These are phyloP conservation scores for Tetrapisispora iriomotensis DNA, from an alignment of 805 yeast genomes.

Conservation along the genomic window DNA sequence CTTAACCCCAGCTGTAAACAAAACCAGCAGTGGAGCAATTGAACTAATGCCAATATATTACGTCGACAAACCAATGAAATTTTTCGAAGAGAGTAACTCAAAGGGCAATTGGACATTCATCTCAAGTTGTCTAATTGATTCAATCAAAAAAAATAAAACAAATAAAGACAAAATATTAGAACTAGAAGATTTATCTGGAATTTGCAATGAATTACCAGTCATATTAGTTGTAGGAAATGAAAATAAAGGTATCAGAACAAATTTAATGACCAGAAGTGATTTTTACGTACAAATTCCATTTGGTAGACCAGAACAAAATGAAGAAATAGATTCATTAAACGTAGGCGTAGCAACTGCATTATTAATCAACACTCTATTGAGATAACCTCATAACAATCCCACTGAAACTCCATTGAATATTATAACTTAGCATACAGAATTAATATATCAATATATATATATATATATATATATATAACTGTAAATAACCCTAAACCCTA, in stretches of 20 bases:
- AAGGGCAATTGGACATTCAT: slow-evolving; percentile 63
- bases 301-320: slow-evolving; percentile 5
- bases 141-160: slow-evolving; percentile 25
- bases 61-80: slow-evolving; percentile 47
- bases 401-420: too few relatives aligned
- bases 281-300: slow-evolving; percentile 30
- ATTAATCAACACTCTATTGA: slow-evolving; percentile 33
- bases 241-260: slow-evolving; percentile 70
- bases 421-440: too few relatives aligned
- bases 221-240: slow-evolving; percentile 77
- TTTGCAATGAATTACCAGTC: slow-evolving; percentile 45
- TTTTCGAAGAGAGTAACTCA: slow-evolving; percentile 44
- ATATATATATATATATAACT: too few relatives aligned
- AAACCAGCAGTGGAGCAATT: slow-evolving; percentile 77
- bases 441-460: too few relatives aligned
- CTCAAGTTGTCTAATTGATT: slow-evolving; percentile 41
- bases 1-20: slow-evolving; percentile 66
- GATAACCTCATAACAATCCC: background rate
- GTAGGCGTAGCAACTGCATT: slow-evolving; percentile 86
- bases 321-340: slow-evolving; percentile 60
- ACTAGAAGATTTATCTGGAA: slow-evolving; percentile 34
- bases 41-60: slow-evolving; percentile 60
- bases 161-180: slow-evolving; percentile 27
- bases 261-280: slow-evolving; percentile 50
- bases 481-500: too few relatives aligned